Conservation (phyloP, 2,329 filamentous ascomycete genomes). For the Xylaria multiplex region DNA sequence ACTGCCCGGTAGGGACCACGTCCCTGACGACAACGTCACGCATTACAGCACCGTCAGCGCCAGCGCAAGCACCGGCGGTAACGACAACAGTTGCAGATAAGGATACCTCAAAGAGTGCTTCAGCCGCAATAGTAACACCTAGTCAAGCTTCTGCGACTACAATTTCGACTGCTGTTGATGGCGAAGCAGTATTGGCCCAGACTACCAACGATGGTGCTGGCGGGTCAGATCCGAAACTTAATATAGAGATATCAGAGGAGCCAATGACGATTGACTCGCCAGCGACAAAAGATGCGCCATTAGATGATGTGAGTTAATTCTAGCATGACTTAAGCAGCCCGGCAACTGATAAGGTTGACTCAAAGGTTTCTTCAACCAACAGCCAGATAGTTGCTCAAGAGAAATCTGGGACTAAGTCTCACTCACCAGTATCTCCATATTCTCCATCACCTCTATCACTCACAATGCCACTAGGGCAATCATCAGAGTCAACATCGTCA, state of each 20-base stretch:
- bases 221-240: background rate
- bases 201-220: background rate
- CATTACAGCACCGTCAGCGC: background rate
- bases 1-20: constrained; percentile 9
- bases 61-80: background rate
- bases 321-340: background rate
- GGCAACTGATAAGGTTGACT: background rate
- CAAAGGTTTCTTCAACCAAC: background rate
- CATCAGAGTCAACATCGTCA: background rate
- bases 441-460: background rate
- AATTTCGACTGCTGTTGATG: background rate
- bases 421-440: background rate
- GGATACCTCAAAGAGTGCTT: background rate
- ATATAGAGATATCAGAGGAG: background rate
- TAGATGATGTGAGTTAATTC: constrained; percentile 1
- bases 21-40: background rate
- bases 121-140: background rate
- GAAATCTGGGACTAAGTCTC: background rate
- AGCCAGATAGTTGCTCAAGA: background rate
- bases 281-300: background rate
- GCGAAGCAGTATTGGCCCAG: background rate
- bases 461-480: background rate
- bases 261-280: background rate
- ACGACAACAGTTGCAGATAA: background rate
- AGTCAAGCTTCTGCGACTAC: background rate